These are phyloP conservation scores for Agroathelia rolfsii DNA, from an alignment of 1,284 basidiomycete species.

Conservation along the genomic window DNA sequence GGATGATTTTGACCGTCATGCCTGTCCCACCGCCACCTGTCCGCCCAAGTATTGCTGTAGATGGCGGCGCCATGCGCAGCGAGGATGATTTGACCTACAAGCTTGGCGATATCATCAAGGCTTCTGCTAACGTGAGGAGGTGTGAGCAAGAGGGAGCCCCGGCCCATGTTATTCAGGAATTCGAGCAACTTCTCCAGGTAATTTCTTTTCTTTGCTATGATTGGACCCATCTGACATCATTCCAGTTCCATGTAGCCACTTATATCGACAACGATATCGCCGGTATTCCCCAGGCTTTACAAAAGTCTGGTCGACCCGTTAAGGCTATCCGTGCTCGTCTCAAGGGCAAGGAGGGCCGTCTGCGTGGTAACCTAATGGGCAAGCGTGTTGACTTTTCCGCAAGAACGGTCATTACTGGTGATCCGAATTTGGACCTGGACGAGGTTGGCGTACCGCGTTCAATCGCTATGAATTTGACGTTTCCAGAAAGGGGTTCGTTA, in stretches of 20 bases:
- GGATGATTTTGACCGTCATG: slow-evolving; percentile 99
- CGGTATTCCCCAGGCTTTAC: slow-evolving; percentile 93
- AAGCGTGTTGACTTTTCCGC: slow-evolving; percentile 99
- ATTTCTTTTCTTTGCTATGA: slow-evolving; percentile 10
- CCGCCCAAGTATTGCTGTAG: slow-evolving; percentile 92
- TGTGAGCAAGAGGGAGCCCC: slow-evolving; percentile 97
- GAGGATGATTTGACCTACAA: slow-evolving; percentile 99
- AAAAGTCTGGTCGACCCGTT: slow-evolving; percentile 95
- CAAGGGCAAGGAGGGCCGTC: slow-evolving; percentile 97
- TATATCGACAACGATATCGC: slow-evolving; percentile 99
- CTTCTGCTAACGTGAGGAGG: slow-evolving; percentile 84
- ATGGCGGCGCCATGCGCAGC: slow-evolving; percentile 91
- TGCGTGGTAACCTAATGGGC: slow-evolving; percentile 98
- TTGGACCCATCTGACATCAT: slow-evolving; percentile 8
- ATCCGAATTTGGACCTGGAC: slow-evolving; percentile 94
- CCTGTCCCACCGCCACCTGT: slow-evolving; percentile 98
- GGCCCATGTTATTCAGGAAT: slow-evolving; percentile 91
- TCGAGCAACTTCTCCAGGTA: slow-evolving; percentile 91
- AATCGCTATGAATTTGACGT: slow-evolving; percentile 97
- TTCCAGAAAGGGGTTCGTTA: slow-evolving; percentile 81
- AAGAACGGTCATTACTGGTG: slow-evolving; percentile 98
- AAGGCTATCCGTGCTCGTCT: slow-evolving; percentile 97
- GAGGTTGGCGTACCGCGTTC: slow-evolving; percentile 96
- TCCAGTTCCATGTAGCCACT: slow-evolving; percentile 92
- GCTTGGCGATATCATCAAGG: slow-evolving; percentile 94